Evolutionary conservation across 306 rosid genomes (phyloP).

Genomic region (Trichosanthes cucumerina): DNA sequence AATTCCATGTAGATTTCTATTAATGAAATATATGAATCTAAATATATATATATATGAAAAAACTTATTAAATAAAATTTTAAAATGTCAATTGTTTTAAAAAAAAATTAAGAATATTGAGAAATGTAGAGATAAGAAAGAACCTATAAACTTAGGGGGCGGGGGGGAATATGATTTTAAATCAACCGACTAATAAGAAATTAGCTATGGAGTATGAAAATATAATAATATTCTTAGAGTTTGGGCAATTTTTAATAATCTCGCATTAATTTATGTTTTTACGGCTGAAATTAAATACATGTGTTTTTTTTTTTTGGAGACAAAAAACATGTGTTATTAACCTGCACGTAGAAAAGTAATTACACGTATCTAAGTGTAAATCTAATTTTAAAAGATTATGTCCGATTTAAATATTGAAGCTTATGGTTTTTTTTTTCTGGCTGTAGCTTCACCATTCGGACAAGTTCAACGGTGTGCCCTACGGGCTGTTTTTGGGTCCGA

Average conservation of each 20-base stretch:
- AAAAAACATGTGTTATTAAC: background rate
- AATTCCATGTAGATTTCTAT: background rate
- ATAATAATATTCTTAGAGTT: background rate
- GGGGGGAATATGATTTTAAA: background rate
- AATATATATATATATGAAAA: too few species aligned
- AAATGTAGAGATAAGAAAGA: too few species aligned
- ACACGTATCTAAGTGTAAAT: background rate
- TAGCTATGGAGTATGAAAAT: background rate
- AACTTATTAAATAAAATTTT: background rate
- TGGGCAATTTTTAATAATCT: background rate
- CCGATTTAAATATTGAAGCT: background rate
- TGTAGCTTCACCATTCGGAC: slow-evolving; percentile 89
- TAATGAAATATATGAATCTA: background rate
- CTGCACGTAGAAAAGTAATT: background rate
- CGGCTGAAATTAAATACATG: background rate
- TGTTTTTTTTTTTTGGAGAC: too few species aligned
- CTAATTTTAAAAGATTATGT: background rate
- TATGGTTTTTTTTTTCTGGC: background rate
- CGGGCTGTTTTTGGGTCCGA: slow-evolving; percentile 94
- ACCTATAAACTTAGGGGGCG: too few species aligned
- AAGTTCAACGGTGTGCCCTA: slow-evolving; percentile 88
- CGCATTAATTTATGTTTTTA: background rate
- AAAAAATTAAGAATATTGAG: background rate
- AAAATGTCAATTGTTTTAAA: background rate
- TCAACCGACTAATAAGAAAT: background rate